These are phyloP conservation scores for Globisporangium nodosum DNA, from an alignment of 352 stramenopile genomes.

Conservation along the genomic window DNA sequence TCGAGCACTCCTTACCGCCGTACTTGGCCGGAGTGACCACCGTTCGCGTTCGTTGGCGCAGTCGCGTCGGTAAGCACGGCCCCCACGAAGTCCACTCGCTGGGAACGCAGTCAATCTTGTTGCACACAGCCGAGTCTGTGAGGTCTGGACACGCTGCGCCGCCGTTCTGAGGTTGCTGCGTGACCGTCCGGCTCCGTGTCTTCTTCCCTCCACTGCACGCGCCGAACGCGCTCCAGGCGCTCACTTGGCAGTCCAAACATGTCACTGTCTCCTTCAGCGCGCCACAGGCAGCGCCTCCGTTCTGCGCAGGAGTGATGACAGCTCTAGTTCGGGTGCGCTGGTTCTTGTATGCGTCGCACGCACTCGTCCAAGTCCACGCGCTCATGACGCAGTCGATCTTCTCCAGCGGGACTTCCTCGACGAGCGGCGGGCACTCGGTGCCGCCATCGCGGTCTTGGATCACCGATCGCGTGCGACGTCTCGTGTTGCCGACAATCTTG, in stretches of 20 bases:
- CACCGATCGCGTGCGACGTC: slow-evolving; percentile 12
- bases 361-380: slow-evolving; percentile 16
- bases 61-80: slow-evolving; percentile 21
- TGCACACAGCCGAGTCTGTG: slow-evolving; percentile 33
- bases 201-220: slow-evolving; percentile 18
- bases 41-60: slow-evolving; percentile 42
- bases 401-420: slow-evolving; percentile 11
- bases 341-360: slow-evolving; percentile 23
- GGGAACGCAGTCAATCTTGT: slow-evolving; percentile 40
- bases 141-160: slow-evolving; percentile 39
- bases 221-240: slow-evolving; percentile 11
- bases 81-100: slow-evolving; percentile 47
- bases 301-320: slow-evolving; percentile 15
- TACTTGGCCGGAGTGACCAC: slow-evolving; percentile 38
- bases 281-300: slow-evolving; percentile 10
- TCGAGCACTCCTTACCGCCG: slow-evolving; percentile 31
- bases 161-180: slow-evolving; percentile 35
- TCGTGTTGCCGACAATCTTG: slow-evolving; percentile 10
- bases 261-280: slow-evolving; percentile 3
- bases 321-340: slow-evolving; percentile 18
- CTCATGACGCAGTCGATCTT: slow-evolving; percentile 24
- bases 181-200: slow-evolving; percentile 40
- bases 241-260: slow-evolving; percentile 19
- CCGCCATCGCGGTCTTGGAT: slow-evolving; percentile 11
- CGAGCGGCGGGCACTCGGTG: slow-evolving; percentile 10